A percentile compares a stretch with the other conserved stretches of the same genome.
Conservation (phyloP, 805 yeast genomes). For the Ogataea polymorpha region DNA sequence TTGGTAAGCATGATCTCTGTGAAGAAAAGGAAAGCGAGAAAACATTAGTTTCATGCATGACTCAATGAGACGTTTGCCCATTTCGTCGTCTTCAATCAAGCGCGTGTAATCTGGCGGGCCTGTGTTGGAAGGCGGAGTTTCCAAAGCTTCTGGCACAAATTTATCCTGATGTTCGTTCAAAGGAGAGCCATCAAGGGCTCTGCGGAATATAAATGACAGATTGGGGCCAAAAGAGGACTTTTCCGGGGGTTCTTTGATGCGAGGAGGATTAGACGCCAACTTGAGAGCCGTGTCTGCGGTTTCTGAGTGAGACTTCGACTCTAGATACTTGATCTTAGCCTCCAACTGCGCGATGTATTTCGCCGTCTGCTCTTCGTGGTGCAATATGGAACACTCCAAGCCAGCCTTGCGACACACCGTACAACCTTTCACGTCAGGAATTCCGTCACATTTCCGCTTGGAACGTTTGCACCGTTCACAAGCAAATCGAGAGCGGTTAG, state of each 20-base stretch:
- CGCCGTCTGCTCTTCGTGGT: slow-evolving; percentile 9
- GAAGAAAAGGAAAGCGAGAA: slow-evolving; percentile 19
- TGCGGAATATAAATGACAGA: slow-evolving; percentile 14
- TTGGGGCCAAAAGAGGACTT: slow-evolving; percentile 6
- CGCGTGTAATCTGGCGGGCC: slow-evolving; percentile 7
- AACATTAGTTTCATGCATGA: slow-evolving; percentile 15
- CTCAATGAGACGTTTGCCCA: slow-evolving; percentile 10
- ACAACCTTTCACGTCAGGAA: slow-evolving; percentile 21
- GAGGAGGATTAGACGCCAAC: too few species aligned
- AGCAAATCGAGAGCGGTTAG: slow-evolving; percentile 16
- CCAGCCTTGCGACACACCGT: slow-evolving; percentile 13
- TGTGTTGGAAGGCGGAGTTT: neutral
- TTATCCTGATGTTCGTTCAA: slow-evolving; percentile 9
- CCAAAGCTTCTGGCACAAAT: slow-evolving; percentile 1
- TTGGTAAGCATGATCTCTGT: neutral
- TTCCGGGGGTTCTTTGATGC: neutral
- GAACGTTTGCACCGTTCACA: slow-evolving; percentile 22
- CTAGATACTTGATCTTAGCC: slow-evolving; percentile 16
- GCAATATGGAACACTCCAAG: slow-evolving; percentile 17
- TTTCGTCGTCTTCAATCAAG: slow-evolving; percentile 12
- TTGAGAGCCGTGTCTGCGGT: neutral
- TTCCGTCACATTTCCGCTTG: slow-evolving; percentile 24
- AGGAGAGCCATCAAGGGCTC: slow-evolving; percentile 14
- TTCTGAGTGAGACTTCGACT: slow-evolving; percentile 1
- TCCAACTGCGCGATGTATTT: slow-evolving; percentile 18